Percentiles rank a stretch among this genome's conserved stretches.
These are phyloP conservation scores for Colletotrichum australisinense DNA, from an alignment of 2,329 filamentous ascomycete species.

Conservation along the genomic window DNA sequence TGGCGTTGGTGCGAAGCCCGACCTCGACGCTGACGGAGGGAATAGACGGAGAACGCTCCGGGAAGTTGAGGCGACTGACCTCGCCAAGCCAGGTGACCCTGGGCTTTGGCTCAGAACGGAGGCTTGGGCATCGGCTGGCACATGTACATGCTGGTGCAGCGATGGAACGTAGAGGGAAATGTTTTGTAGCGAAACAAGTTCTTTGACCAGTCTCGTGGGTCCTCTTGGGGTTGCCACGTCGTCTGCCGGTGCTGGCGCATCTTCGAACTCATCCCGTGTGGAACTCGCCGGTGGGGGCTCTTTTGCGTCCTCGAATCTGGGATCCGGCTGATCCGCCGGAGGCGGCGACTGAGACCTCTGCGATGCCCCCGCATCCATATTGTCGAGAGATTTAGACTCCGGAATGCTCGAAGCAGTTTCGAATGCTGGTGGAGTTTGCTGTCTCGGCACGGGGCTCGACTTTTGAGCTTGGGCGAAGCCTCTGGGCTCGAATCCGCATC, in stretches of 20 bases:
- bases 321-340: slow-evolving; percentile 31
- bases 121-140: slow-evolving; percentile 44
- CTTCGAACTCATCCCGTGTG: neutral
- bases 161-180: slow-evolving; percentile 68
- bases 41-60: slow-evolving; percentile 69
- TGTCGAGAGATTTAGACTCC: neutral
- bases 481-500: slow-evolving; percentile 49
- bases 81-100: slow-evolving; percentile 43
- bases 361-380: neutral
- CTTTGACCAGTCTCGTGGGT: slow-evolving; percentile 65
- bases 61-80: slow-evolving; percentile 64
- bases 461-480: neutral
- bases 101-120: slow-evolving; percentile 43
- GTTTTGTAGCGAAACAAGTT: slow-evolving; percentile 60
- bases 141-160: slow-evolving; percentile 56
- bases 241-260: slow-evolving; percentile 43
- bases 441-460: neutral
- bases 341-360: slow-evolving; percentile 24
- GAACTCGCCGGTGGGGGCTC: neutral
- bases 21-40: slow-evolving; percentile 23
- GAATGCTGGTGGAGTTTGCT: slow-evolving; percentile 6
- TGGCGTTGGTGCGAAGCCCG: slow-evolving; percentile 13
- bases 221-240: slow-evolving; percentile 63
- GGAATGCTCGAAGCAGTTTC: neutral
- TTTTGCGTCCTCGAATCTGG: neutral